phyloP scores from a whole-genome alignment of 73 alveolate genomes.

The Paraurostyla sp. region DNA sequence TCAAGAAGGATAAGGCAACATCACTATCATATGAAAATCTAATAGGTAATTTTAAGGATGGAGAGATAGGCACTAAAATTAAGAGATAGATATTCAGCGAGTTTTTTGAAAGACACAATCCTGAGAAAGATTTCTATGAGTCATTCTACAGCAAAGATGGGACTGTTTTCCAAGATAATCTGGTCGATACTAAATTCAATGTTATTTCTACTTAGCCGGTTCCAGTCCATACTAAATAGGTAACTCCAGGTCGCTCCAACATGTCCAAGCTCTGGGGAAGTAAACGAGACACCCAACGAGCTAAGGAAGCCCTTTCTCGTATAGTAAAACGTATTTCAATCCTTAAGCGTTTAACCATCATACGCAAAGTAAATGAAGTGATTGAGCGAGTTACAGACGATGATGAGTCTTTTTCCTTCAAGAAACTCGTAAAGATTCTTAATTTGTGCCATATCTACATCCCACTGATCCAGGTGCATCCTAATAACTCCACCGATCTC shows the following conservation, averaged over 20 bases:
- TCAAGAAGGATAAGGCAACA: slow-evolving; percentile 12
- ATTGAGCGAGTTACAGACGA: slow-evolving; percentile 21
- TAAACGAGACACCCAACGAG: slow-evolving; percentile 4
- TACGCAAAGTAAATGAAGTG: slow-evolving; percentile 45
- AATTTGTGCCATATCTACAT: slow-evolving; percentile 56
- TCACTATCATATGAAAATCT: slow-evolving; percentile 38
- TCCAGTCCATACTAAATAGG: slow-evolving; percentile 43
- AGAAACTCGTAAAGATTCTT: slow-evolving; percentile 40
- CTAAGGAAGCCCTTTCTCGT: slow-evolving; percentile 16
- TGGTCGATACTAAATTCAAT: slow-evolving; percentile 32
- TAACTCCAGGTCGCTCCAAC: not conserved
- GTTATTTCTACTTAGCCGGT: slow-evolving; percentile 34
- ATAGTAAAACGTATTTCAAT: slow-evolving; percentile 26
- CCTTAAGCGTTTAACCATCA: not conserved
- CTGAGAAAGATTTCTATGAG: slow-evolving; percentile 35
- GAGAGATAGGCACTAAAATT: slow-evolving; percentile 38
- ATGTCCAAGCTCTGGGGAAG: not conserved
- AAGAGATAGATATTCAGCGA: slow-evolving; percentile 5
- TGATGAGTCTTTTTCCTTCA: not conserved
- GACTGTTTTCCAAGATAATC: not conserved
- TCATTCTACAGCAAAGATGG: not conserved
- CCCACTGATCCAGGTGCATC: slow-evolving; percentile 7
- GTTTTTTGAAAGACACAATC: not conserved
- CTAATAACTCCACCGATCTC: slow-evolving; percentile 37
- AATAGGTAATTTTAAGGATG: slow-evolving; percentile 49